A percentile compares a stretch with the other conserved stretches of the same genome.
Evolutionary conservation across 305 asterid species (phyloP).

Genomic region (Salvia sclarea): DNA sequence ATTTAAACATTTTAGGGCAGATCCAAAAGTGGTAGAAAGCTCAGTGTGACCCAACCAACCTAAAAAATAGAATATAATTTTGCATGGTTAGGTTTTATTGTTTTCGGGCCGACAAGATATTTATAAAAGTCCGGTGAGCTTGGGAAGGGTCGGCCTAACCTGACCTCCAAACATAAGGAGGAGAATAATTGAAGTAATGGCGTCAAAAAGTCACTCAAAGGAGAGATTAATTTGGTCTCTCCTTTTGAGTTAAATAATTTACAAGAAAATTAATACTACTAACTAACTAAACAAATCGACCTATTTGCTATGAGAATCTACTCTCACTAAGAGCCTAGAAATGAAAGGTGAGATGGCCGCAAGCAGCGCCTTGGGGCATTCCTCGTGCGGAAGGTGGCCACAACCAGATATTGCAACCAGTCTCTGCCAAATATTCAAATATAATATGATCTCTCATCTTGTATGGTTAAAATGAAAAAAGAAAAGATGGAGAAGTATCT

Average conservation of each 20-base stretch:
- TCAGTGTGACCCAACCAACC: too few species aligned
- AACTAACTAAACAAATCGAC: constrained; percentile 26
- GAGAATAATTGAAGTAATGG: neutral
- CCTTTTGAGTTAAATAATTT: neutral
- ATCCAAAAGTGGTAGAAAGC: too few species aligned
- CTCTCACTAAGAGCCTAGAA: constrained; percentile 49
- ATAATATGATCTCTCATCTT: neutral
- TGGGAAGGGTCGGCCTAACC: too few species aligned
- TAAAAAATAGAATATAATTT: too few species aligned
- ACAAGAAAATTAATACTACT: neutral
- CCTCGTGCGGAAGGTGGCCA: constrained; percentile 97
- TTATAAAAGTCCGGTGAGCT: too few species aligned
- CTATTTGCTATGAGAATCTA: constrained; percentile 46
- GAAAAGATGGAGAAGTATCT: constrained; percentile 37
- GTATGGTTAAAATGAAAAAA: neutral
- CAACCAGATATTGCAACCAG: constrained; percentile 90
- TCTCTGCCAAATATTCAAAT: constrained; percentile 50
- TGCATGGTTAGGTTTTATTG: too few species aligned
- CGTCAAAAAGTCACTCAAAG: neutral
- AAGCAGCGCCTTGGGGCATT: constrained; percentile 88
- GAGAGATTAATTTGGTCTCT: neutral
- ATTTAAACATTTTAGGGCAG: too few species aligned
- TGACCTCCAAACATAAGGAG: too few species aligned
- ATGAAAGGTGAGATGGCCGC: constrained; percentile 84
- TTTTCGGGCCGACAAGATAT: too few species aligned